Conservation (phyloP, 2,329 filamentous ascomycete genomes). For the Exophiala lecanii-corni region DNA sequence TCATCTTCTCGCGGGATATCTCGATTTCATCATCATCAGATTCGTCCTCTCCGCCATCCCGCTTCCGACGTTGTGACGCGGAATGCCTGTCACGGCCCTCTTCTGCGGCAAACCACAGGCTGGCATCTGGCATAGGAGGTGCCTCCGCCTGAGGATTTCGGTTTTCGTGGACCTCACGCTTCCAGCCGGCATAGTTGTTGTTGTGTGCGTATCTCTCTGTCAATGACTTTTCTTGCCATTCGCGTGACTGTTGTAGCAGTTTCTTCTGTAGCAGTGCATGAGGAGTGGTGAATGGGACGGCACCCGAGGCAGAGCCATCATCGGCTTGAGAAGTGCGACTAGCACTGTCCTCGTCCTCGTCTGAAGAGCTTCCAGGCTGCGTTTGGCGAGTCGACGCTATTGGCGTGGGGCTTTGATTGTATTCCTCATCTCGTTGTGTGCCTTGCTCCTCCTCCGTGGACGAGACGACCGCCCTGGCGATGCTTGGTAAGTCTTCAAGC, state of each 20-base stretch:
- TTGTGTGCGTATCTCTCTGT: constrained; percentile 51
- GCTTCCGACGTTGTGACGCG: constrained; percentile 35
- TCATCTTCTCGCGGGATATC: constrained; percentile 42
- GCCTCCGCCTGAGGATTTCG: constrained; percentile 50
- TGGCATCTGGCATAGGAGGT: constrained; percentile 50
- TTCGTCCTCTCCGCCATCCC: constrained; percentile 25
- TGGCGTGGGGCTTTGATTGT: constrained; percentile 33
- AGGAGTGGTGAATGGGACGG: constrained; percentile 6
- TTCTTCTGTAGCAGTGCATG: constrained; percentile 23
- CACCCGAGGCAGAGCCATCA: constrained; percentile 35
- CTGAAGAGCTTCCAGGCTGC: constrained; percentile 31
- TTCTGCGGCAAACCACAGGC: constrained; percentile 58
- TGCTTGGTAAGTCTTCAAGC: constrained; percentile 41
- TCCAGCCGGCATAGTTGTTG: constrained; percentile 59
- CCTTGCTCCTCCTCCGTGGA: constrained; percentile 30
- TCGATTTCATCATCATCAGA: constrained; percentile 39
- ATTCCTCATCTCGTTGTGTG: constrained; percentile 27
- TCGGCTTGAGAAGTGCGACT: constrained; percentile 27
- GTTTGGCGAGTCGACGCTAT: constrained; percentile 26
- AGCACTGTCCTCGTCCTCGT: constrained; percentile 33
- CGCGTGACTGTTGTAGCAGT: constrained; percentile 25
- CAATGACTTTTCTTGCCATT: constrained; percentile 25
- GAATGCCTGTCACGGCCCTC: constrained; percentile 31
- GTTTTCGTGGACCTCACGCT: constrained; percentile 58
- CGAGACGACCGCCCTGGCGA: constrained; percentile 40